Percentiles rank a stretch among this genome's conserved stretches.
Conservation (phyloP, 2,329 filamentous ascomycete genomes). For the Calonectria leucothoes region DNA sequence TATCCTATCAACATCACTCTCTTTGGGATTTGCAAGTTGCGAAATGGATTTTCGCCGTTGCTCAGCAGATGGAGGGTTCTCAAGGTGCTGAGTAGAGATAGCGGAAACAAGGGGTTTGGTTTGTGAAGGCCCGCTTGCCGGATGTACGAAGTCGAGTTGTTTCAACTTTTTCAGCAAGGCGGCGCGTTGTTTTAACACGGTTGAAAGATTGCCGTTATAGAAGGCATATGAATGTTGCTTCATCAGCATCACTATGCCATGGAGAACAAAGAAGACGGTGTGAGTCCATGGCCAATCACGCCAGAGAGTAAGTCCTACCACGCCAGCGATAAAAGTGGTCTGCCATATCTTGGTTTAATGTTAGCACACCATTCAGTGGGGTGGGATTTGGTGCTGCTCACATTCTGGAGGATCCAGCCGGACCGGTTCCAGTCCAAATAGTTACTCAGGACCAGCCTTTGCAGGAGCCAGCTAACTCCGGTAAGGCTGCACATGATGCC, state of each 20-base stretch:
- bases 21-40: conserved; percentile 50
- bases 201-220: conserved; percentile 80
- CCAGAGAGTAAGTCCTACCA: conserved; percentile 74
- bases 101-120: conserved; percentile 55
- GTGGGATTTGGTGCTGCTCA: conserved; percentile 46
- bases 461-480: conserved; percentile 73
- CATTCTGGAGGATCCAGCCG: conserved; percentile 81
- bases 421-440: conserved; percentile 73
- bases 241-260: conserved; percentile 82
- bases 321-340: conserved; percentile 68
- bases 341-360: conserved; percentile 70
- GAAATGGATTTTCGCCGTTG: conserved; percentile 56
- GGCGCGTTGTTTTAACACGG: conserved; percentile 63
- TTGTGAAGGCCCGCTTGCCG: conserved; percentile 55
- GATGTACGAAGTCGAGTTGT: conserved; percentile 66
- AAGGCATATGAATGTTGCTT: conserved; percentile 86
- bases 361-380: neutral
- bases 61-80: conserved; percentile 53
- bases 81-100: conserved; percentile 60
- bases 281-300: conserved; percentile 88
- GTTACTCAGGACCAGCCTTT: conserved; percentile 68
- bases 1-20: conserved; percentile 68
- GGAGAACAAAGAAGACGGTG: conserved; percentile 81
- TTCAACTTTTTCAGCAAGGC: conserved; percentile 62
- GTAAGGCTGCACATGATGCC: conserved; percentile 76